phyloP scores from a whole-genome alignment of 2,329 filamentous ascomycete species.

The Microdochium nivale region DNA sequence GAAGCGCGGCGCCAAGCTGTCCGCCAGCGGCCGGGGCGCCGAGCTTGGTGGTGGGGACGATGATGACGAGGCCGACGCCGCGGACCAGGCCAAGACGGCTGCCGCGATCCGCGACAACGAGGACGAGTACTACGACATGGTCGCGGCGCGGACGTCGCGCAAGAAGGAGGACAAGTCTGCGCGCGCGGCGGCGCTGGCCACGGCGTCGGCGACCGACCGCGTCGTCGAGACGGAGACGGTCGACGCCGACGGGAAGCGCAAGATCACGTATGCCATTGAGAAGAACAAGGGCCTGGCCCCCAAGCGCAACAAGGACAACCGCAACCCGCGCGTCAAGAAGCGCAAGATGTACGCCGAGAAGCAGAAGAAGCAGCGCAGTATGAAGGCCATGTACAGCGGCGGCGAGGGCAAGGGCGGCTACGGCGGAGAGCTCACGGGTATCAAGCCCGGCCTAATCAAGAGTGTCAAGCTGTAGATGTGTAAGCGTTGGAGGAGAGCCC shows the following conservation, averaged over 20 bases:
- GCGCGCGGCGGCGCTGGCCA: slow-evolving; percentile 44
- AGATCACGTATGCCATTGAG: slow-evolving; percentile 87
- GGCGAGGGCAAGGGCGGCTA: slow-evolving; percentile 81
- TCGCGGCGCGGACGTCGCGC: slow-evolving; percentile 59
- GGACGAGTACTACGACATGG: slow-evolving; percentile 83
- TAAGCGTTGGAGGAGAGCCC: background rate
- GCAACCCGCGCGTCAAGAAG: slow-evolving; percentile 97
- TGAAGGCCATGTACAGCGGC: slow-evolving; percentile 79
- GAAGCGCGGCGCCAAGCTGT: slow-evolving; percentile 62
- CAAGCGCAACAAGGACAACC: slow-evolving; percentile 83
- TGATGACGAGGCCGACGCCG: slow-evolving; percentile 63
- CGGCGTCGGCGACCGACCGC: slow-evolving; percentile 55
- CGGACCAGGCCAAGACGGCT: slow-evolving; percentile 24
- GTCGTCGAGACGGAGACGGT: slow-evolving; percentile 60
- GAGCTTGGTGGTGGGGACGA: slow-evolving; percentile 57
- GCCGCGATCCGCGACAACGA: slow-evolving; percentile 43
- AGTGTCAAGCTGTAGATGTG: slow-evolving; percentile 75
- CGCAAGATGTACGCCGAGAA: slow-evolving; percentile 92
- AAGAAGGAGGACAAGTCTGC: slow-evolving; percentile 66
- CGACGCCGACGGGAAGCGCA: slow-evolving; percentile 78
- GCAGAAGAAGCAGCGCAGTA: slow-evolving; percentile 90
- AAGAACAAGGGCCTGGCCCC: slow-evolving; percentile 96
- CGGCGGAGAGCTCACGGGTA: slow-evolving; percentile 85
- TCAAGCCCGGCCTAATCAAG: slow-evolving; percentile 89
- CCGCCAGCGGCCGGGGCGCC: slow-evolving; percentile 53